Percentiles rank a stretch among this genome's conserved stretches.
phyloP scores from a whole-genome alignment of 1,284 basidiomycete species.

The Trametes hirsuta region DNA sequence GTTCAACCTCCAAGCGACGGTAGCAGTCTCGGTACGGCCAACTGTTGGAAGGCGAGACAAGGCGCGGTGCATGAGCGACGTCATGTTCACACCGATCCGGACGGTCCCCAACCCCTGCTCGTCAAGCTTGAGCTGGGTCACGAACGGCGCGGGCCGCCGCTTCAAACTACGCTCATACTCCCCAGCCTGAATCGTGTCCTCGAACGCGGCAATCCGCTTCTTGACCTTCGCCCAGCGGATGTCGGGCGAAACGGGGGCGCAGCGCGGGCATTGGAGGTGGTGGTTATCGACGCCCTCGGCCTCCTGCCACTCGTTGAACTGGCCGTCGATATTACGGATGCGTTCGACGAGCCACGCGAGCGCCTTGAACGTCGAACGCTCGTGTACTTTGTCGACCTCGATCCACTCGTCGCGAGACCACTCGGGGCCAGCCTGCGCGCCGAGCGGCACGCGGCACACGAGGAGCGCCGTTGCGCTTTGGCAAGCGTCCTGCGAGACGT shows the following conservation, averaged over 20 bases:
- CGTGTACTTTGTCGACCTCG: conserved; percentile 85
- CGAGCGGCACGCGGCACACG: conserved; percentile 74
- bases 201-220: conserved; percentile 68
- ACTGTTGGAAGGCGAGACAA: conserved; percentile 75
- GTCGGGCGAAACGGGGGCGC: conserved; percentile 78
- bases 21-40: conserved; percentile 53
- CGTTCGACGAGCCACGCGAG: conserved; percentile 89
- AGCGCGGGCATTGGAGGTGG: conserved; percentile 64
- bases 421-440: conserved; percentile 68
- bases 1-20: conserved; percentile 80
- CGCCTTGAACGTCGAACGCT: conserved; percentile 79
- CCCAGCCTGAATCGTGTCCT: conserved; percentile 84
- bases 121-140: conserved; percentile 84
- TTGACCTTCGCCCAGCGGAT: conserved; percentile 73
- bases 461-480: conserved; percentile 76
- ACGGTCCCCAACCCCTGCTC: conserved; percentile 67
- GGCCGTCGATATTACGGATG: conserved; percentile 71
- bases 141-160: conserved; percentile 83
- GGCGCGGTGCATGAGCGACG: conserved; percentile 88
- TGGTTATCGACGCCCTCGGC: conserved; percentile 40
- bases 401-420: conserved; percentile 79
- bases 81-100: conserved; percentile 86
- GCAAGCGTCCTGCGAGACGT: conserved; percentile 64
- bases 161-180: conserved; percentile 89
- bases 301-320: conserved; percentile 65